Percentiles rank a stretch among this genome's conserved stretches.
phyloP scores from a whole-genome alignment of 2,329 filamentous ascomycete species.

The Alternaria consortialis region DNA sequence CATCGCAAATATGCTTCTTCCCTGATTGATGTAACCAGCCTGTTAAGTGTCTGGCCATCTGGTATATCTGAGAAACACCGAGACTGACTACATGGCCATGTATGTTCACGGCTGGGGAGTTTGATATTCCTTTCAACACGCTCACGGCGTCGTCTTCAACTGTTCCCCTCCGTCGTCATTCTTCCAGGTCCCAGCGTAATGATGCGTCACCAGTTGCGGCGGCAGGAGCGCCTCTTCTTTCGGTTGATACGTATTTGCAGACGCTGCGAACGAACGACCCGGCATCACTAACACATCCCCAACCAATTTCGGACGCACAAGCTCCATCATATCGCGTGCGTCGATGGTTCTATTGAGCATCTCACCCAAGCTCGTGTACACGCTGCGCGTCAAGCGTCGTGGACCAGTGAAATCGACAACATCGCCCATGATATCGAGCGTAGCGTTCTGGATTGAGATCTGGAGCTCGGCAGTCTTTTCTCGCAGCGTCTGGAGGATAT shows the following conservation, averaged over 20 bases:
- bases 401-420: constrained; percentile 45
- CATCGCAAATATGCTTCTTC: too few relatives aligned
- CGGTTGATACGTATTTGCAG: constrained; percentile 20
- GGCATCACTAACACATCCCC: constrained; percentile 40
- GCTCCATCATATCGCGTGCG: constrained; percentile 25
- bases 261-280: constrained; percentile 26
- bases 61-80: too few relatives aligned
- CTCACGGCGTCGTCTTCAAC: too few relatives aligned
- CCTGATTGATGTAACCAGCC: too few relatives aligned
- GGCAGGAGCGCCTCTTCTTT: constrained; percentile 15
- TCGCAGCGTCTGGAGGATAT: constrained; percentile 32
- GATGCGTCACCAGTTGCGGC: constrained; percentile 24
- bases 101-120: too few relatives aligned
- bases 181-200: constrained; percentile 36
- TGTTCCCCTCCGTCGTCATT: constrained; percentile 28
- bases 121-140: too few relatives aligned
- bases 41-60: too few relatives aligned
- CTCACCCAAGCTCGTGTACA: constrained; percentile 36
- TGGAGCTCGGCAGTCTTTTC: constrained; percentile 20
- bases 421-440: constrained; percentile 34
- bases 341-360: constrained; percentile 23
- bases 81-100: too few relatives aligned
- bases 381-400: constrained; percentile 33
- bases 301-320: constrained; percentile 39
- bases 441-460: constrained; percentile 26